A percentile compares a stretch with the other conserved stretches of the same genome.
Conservation (phyloP, 2,329 filamentous ascomycete genomes). For the Colletotrichum australisinense region DNA sequence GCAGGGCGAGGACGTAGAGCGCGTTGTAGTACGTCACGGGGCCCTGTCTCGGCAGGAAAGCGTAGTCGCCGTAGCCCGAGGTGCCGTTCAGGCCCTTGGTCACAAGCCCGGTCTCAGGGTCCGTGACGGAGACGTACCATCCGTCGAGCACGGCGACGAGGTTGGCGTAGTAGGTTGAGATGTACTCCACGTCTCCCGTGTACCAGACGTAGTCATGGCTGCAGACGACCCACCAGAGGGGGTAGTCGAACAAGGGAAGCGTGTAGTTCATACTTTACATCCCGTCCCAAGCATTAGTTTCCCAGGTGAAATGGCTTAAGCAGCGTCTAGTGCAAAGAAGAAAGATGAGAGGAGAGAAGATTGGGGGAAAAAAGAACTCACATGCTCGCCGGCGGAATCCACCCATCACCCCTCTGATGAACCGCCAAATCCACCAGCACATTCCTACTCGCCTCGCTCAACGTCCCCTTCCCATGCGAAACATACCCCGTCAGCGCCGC, state of each 20-base stretch:
- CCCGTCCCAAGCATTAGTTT: not conserved
- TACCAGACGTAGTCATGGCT: slow-evolving; percentile 62
- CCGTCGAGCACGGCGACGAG: slow-evolving; percentile 55
- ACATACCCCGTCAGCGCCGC: slow-evolving; percentile 60
- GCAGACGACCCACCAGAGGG: slow-evolving; percentile 63
- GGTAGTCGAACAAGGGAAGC: slow-evolving; percentile 62
- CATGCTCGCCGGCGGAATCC: slow-evolving; percentile 66
- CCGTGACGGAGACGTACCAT: slow-evolving; percentile 58
- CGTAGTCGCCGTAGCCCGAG: slow-evolving; percentile 61
- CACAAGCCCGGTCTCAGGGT: slow-evolving; percentile 52
- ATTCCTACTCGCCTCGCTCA: slow-evolving; percentile 53
- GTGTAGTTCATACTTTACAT: slow-evolving; percentile 54
- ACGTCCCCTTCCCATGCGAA: slow-evolving; percentile 49
- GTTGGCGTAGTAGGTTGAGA: slow-evolving; percentile 53
- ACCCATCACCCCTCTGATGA: slow-evolving; percentile 62
- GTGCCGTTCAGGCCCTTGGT: slow-evolving; percentile 49
- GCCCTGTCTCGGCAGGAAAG: slow-evolving; percentile 59
- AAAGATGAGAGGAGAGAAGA: not conserved
- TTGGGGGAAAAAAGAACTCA: slow-evolving; percentile 41
- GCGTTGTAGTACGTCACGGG: slow-evolving; percentile 65
- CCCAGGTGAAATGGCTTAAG: no score
- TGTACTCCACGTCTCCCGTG: slow-evolving; percentile 56
- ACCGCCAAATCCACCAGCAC: slow-evolving; percentile 60
- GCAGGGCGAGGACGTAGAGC: slow-evolving; percentile 59
- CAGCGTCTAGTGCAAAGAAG: not conserved